A percentile compares a stretch with the other conserved stretches of the same genome.
These are phyloP conservation scores for Cercospora nicotianae DNA, from an alignment of 2,329 filamentous ascomycete species.

Conservation along the genomic window DNA sequence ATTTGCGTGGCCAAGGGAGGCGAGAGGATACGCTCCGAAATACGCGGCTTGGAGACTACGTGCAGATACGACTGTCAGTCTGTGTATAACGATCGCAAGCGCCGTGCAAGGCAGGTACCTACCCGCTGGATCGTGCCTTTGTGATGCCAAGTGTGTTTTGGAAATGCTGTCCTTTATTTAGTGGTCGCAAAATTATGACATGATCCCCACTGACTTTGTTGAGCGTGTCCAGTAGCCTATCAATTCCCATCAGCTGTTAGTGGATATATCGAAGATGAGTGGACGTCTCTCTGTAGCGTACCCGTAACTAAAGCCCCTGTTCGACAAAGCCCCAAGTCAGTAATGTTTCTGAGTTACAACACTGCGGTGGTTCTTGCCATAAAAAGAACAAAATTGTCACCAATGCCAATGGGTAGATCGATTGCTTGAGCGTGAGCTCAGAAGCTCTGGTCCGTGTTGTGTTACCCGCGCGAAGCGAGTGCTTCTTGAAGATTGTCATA, in stretches of 20 bases:
- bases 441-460: constrained; percentile 24
- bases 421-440: constrained; percentile 25
- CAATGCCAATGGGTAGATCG: constrained; percentile 56
- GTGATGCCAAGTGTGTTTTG: constrained; percentile 48
- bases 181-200: constrained; percentile 44
- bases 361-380: constrained; percentile 42
- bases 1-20: constrained; percentile 48
- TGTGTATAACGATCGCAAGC: neutral
- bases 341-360: neutral
- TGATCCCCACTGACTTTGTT: constrained; percentile 37
- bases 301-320: constrained; percentile 8
- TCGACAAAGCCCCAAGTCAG: neutral
- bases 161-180: constrained; percentile 52
- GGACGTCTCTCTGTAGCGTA: neutral
- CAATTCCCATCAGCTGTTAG: neutral
- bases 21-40: constrained; percentile 53
- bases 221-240: constrained; percentile 55
- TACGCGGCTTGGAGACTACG: constrained; percentile 50
- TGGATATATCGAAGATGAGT: neutral
- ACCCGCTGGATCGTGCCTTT: constrained; percentile 41
- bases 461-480: constrained; percentile 23
- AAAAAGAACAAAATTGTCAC: constrained; percentile 67
- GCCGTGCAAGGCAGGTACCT: neutral
- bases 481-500: constrained; percentile 27
- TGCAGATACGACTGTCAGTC: neutral